These are phyloP conservation scores for Leccinum solheimii DNA, from an alignment of 1,284 basidiomycete species.

Conservation along the genomic window DNA sequence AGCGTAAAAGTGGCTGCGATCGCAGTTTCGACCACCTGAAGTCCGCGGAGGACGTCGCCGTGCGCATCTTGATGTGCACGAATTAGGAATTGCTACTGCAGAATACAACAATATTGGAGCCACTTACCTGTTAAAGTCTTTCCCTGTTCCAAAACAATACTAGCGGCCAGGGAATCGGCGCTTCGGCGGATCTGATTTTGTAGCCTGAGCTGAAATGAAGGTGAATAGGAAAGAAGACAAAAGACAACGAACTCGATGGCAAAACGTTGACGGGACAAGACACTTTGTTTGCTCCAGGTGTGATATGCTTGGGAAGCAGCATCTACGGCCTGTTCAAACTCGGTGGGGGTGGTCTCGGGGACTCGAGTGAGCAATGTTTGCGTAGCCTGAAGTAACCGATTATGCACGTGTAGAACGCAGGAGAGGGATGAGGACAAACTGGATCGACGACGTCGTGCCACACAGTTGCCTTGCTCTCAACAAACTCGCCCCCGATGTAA, in stretches of 20 bases:
- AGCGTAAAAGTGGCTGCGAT: conserved; percentile 82
- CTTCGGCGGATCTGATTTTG: conserved; percentile 80
- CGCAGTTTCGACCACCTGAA: conserved; percentile 93
- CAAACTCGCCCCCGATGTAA: conserved; percentile 86
- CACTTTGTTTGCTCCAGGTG: conserved; percentile 84
- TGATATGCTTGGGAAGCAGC: conserved; percentile 89
- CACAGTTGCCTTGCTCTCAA: conserved; percentile 73
- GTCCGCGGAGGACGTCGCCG: conserved; percentile 90
- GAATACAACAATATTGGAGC: background rate
- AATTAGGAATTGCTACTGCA: background rate
- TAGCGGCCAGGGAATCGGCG: conserved; percentile 71
- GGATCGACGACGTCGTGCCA: conserved; percentile 91
- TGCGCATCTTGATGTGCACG: conserved; percentile 68
- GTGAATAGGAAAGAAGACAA: background rate
- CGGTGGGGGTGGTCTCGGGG: conserved; percentile 82
- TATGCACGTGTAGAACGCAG: background rate
- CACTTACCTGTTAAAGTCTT: conserved; percentile 86
- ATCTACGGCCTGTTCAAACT: conserved; percentile 86
- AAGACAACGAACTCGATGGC: conserved; percentile 74
- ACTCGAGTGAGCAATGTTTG: conserved; percentile 88
- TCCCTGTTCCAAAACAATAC: conserved; percentile 88
- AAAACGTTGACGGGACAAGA: conserved; percentile 87
- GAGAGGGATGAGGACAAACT: conserved; percentile 43
- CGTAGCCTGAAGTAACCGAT: conserved; percentile 59
- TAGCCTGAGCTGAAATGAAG: conserved; percentile 48